A percentile compares a stretch with the other conserved stretches of the same genome.
Evolutionary conservation across 805 yeast species (phyloP).

Genomic region (Candida andamanensis): DNA sequence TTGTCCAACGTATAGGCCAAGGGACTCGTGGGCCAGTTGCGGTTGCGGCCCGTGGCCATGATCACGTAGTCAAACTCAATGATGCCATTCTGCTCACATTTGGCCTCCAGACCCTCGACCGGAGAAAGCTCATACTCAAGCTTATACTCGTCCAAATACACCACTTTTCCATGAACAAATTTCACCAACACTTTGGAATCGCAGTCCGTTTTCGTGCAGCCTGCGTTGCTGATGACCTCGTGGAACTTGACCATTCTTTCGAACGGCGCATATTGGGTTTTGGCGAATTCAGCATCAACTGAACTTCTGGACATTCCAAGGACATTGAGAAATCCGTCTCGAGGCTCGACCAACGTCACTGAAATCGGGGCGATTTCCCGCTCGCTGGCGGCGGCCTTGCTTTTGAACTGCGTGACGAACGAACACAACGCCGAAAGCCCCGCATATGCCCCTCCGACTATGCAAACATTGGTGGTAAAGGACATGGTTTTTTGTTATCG

Average conservation of each 20-base stretch:
- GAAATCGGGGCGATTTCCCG: constrained; percentile 13
- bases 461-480: constrained; percentile 30
- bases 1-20: constrained; percentile 31
- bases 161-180: constrained; percentile 31
- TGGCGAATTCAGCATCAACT: constrained; percentile 35
- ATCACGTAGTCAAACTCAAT: constrained; percentile 44
- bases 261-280: constrained; percentile 31
- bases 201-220: constrained; percentile 4
- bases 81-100: constrained; percentile 3
- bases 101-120: constrained; percentile 1
- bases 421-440: constrained; percentile 33
- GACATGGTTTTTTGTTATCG: constrained; percentile 6
- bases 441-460: constrained; percentile 41
- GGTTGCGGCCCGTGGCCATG: constrained; percentile 45
- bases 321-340: constrained; percentile 35
- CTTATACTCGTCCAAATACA: constrained; percentile 17
- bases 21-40: constrained; percentile 54
- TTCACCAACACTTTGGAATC: too few relatives aligned
- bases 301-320: constrained; percentile 37
- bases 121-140: constrained; percentile 22
- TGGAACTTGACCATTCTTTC: constrained; percentile 25
- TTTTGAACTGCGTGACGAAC: constrained; percentile 20
- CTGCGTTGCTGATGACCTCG: constrained; percentile 11
- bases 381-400: constrained; percentile 6
- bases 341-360: constrained; percentile 36